Conservation (phyloP, 2,329 filamentous ascomycete genomes). For the Aureobasidium lini region DNA sequence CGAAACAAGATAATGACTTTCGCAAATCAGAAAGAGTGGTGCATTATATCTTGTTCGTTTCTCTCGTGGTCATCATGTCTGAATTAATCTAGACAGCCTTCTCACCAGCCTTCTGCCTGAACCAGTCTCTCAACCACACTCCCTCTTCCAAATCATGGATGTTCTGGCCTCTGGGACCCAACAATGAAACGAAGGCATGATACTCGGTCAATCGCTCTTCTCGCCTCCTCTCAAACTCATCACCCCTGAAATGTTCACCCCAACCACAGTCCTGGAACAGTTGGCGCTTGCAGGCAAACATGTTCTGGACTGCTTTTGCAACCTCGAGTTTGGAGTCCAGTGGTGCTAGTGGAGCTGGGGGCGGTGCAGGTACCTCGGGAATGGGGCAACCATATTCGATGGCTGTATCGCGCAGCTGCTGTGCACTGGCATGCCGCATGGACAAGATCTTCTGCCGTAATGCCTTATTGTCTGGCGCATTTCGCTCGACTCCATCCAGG, state of each 20-base stretch:
- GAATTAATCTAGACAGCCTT: not conserved
- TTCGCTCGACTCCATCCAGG: not conserved
- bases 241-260: constrained; percentile 2
- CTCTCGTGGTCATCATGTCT: not conserved
- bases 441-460: constrained; percentile 5
- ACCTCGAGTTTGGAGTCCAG: not conserved
- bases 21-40: not conserved
- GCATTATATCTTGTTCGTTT: not conserved
- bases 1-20: not conserved
- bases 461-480: constrained; percentile 3
- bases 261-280: constrained; percentile 7
- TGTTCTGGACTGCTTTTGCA: constrained; percentile 10
- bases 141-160: constrained; percentile 7
- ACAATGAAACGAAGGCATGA: not conserved
- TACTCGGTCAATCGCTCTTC: not conserved
- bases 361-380: not conserved
- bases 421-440: constrained; percentile 4
- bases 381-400: not conserved
- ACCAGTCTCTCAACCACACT: constrained; percentile 11
- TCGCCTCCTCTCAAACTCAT: constrained; percentile 7
- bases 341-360: not conserved
- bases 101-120: constrained; percentile 13
- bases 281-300: constrained; percentile 4
- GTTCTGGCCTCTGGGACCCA: constrained; percentile 3
- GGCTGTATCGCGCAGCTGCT: not conserved